Evolutionary conservation across 345 rosid genomes (phyloP).

Genomic region (Gossypioides kirkii): DNA sequence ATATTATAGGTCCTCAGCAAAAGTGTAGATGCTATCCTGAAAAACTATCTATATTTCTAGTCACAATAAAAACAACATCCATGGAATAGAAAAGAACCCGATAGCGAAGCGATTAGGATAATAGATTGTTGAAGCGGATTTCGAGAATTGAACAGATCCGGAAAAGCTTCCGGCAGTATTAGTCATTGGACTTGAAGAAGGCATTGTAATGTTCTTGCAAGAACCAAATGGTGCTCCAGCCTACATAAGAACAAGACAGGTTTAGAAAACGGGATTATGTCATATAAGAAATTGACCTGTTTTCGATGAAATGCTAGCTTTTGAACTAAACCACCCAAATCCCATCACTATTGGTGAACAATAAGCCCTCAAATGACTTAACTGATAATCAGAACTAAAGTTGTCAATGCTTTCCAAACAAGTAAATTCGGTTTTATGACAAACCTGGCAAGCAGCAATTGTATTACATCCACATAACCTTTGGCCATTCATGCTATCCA

Average conservation of each 20-base stretch:
- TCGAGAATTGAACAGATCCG: constrained; percentile 82
- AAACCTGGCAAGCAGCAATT: constrained; percentile 82
- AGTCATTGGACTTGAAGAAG: constrained; percentile 46
- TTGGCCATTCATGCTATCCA: constrained; percentile 75
- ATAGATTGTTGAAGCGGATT: constrained; percentile 42
- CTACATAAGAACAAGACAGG: constrained; percentile 37
- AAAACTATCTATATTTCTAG: constrained; percentile 12
- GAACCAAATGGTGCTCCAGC: constrained; percentile 82
- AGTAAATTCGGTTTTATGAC: constrained; percentile 10
- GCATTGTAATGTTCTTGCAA: constrained; percentile 63
- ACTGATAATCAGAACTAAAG: not conserved
- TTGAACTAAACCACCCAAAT: not conserved
- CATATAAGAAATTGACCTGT: not conserved
- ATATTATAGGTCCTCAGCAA: constrained; percentile 10
- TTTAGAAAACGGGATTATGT: constrained; percentile 1
- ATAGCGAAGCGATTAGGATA: constrained; percentile 25
- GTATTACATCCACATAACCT: constrained; percentile 75
- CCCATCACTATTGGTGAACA: not conserved
- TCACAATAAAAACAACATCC: constrained; percentile 37
- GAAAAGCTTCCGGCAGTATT: constrained; percentile 59
- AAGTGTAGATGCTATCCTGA: constrained; percentile 21
- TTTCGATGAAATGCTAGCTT: not conserved
- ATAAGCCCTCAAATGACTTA: not conserved
- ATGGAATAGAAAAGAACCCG: constrained; percentile 32
- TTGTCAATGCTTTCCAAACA: not conserved